Conservation (phyloP, 805 yeast species). For the Kluyveromyces wickerhamii region DNA sequence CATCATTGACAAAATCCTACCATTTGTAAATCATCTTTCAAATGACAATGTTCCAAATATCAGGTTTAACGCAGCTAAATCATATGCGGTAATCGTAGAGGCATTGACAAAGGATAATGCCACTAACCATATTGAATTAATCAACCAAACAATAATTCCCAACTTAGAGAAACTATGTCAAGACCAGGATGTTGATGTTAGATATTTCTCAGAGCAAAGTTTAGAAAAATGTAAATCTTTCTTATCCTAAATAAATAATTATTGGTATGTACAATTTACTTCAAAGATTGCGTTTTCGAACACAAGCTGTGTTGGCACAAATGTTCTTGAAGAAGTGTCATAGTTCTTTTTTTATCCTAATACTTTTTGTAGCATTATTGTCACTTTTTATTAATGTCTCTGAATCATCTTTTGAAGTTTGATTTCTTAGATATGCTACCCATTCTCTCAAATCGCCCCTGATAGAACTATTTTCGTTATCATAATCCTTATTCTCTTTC, state of each 20-base stretch:
- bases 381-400: slow-evolving; percentile 1
- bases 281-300: too few species aligned
- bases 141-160: slow-evolving; percentile 50
- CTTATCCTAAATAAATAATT: slow-evolving; percentile 11
- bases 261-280: too few species aligned
- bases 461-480: slow-evolving; percentile 9
- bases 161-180: slow-evolving; percentile 53
- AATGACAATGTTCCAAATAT: slow-evolving; percentile 89
- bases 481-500: slow-evolving; percentile 20
- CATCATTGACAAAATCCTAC: slow-evolving; percentile 59
- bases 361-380: too few species aligned
- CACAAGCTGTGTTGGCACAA: too few species aligned
- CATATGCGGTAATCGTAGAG: slow-evolving; percentile 55
- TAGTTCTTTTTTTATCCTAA: too few species aligned
- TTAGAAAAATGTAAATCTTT: slow-evolving; percentile 30
- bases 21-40: slow-evolving; percentile 65
- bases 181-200: slow-evolving; percentile 84
- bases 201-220: slow-evolving; percentile 72
- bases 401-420: not conserved
- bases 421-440: slow-evolving; percentile 21
- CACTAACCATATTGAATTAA: slow-evolving; percentile 28
- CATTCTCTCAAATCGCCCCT: slow-evolving; percentile 39
- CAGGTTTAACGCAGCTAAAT: slow-evolving; percentile 89
- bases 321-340: too few species aligned
- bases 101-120: slow-evolving; percentile 34